Percentiles rank a stretch among this genome's conserved stretches.
Conservation (phyloP, 495 filamentous ascomycete species). For the Tuber borchii region DNA sequence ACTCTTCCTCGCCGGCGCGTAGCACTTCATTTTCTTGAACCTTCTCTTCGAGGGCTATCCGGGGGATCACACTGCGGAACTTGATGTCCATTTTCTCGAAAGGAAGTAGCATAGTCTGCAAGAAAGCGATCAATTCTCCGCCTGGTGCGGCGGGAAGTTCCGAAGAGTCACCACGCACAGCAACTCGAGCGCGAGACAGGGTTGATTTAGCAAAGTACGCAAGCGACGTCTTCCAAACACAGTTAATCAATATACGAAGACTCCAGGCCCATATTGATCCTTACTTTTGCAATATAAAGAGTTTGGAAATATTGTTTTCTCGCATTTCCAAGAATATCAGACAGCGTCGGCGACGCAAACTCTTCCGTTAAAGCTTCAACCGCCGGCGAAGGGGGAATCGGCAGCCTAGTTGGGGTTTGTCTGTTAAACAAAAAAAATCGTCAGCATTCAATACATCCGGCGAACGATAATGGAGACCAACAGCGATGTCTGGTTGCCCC, state of each 20-base stretch:
- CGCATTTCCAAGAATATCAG: slow-evolving; percentile 61
- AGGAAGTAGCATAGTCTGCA: slow-evolving; percentile 64
- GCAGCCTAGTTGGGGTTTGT: slow-evolving; percentile 4
- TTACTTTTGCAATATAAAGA: slow-evolving; percentile 80
- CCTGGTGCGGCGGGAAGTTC: slow-evolving; percentile 34
- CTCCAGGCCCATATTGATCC: background rate
- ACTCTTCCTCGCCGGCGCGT: slow-evolving; percentile 55
- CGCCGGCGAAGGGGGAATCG: slow-evolving; percentile 2
- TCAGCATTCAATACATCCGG: background rate
- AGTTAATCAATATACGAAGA: slow-evolving; percentile 33
- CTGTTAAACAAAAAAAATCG: slow-evolving; percentile 6
- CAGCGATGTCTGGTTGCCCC: background rate
- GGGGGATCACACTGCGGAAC: slow-evolving; percentile 68
- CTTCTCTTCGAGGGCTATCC: slow-evolving; percentile 58
- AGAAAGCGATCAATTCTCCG: slow-evolving; percentile 56
- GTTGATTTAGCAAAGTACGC: slow-evolving; percentile 98
- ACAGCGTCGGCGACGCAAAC: slow-evolving; percentile 50
- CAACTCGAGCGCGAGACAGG: slow-evolving; percentile 73
- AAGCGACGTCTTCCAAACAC: slow-evolving; percentile 61
- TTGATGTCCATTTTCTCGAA: slow-evolving; percentile 78
- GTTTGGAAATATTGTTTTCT: slow-evolving; percentile 75
- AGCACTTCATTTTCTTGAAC: slow-evolving; percentile 45
- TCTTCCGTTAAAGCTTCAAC: slow-evolving; percentile 11
- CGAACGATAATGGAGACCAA: background rate
- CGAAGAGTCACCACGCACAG: slow-evolving; percentile 58